These are phyloP conservation scores for Sindora glabra DNA, from an alignment of 306 rosid genomes.

Conservation along the genomic window DNA sequence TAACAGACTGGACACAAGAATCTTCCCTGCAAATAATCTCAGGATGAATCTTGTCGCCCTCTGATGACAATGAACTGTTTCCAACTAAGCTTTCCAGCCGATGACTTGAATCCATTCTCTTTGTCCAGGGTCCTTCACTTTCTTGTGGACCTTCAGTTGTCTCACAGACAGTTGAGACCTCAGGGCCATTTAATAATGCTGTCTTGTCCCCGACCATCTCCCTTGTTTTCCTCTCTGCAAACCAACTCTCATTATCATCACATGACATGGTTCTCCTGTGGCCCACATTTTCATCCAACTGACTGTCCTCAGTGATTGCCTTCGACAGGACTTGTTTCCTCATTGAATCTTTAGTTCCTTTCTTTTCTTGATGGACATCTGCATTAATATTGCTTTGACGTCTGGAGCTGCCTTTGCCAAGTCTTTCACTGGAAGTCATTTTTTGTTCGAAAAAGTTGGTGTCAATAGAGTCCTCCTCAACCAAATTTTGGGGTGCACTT, in stretches of 20 bases:
- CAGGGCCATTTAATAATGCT: slow-evolving; percentile 10
- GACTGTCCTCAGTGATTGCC: slow-evolving; percentile 13
- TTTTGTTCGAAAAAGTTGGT: slow-evolving; percentile 18
- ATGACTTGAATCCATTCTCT: slow-evolving; percentile 16
- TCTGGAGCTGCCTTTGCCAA: slow-evolving; percentile 12
- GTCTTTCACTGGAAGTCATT: slow-evolving; percentile 17
- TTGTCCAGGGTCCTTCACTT: slow-evolving; percentile 13
- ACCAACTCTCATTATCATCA: slow-evolving; percentile 20
- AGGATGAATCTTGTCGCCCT: slow-evolving; percentile 25
- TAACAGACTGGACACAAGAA: slow-evolving; percentile 19
- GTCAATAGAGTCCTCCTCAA: slow-evolving; percentile 39
- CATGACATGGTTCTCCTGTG: slow-evolving; percentile 16
- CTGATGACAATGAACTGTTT: slow-evolving; percentile 32
- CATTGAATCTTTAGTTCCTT: slow-evolving; percentile 13
- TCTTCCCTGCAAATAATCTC: slow-evolving; percentile 37
- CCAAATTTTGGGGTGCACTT: slow-evolving; percentile 43
- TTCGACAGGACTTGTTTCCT: slow-evolving; percentile 12
- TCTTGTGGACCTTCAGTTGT: slow-evolving; percentile 21
- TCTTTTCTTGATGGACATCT: slow-evolving; percentile 11
- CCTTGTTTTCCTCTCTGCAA: slow-evolving; percentile 22
- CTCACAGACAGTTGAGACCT: slow-evolving; percentile 4
- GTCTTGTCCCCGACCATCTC: slow-evolving; percentile 14
- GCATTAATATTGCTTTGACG: neutral
- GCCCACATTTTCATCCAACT: slow-evolving; percentile 18
- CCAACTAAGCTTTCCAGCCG: slow-evolving; percentile 11